Evolutionary conservation across 331 rosid species (phyloP), one percentile per base, ranked within the genome.

Genomic region (Pyrus hybrid): DNA sequence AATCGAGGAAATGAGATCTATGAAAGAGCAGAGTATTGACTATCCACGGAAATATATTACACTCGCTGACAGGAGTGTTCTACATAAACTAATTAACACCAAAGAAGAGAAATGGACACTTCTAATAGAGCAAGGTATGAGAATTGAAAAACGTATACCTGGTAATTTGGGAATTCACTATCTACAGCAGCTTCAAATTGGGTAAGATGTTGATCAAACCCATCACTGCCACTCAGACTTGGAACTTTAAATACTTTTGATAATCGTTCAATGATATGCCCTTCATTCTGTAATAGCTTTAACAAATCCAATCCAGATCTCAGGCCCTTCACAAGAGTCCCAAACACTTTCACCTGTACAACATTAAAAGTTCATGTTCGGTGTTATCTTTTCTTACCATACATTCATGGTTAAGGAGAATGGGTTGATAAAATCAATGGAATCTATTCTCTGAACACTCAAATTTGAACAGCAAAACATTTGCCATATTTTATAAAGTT

Each of bases 161-260:
- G 95, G 85, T 86, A 94, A 70, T 86, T 84, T 25, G 96, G 93
- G 74, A 92, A 94, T 80, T 94, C 96, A 56, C 97, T 92, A 13
- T 87, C 96, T 72, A 94, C 72, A 77, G 97, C 96, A 68, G 97
- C 99, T 86, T 90, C 99, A 86, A 94, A 88, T 81, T 94, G 99
- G 66, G 87, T 35, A 76, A 92, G 96, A 82, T 88, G 90, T 77
- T 92, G 87, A 80, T 85, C 89, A 3, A 94, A 96, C 75, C 97
- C 99, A 13, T 82, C 75, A 79, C 80, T 72, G 76, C 93, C 87
- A 35, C 72, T 81, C 67, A 94, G 83, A 79, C 10, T 28, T 73
- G 96, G 97, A 81, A 90, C 77, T 83, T 81, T 90, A 74, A 81
- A 86, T 67, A 87, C 82, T 79, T 86, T 92, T 30, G 72, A 70